Percentiles rank a stretch among this genome's conserved stretches.
Evolutionary conservation across 2,329 filamentous ascomycete genomes (phyloP).

Genomic region (Pochonia chlamydosporia): DNA sequence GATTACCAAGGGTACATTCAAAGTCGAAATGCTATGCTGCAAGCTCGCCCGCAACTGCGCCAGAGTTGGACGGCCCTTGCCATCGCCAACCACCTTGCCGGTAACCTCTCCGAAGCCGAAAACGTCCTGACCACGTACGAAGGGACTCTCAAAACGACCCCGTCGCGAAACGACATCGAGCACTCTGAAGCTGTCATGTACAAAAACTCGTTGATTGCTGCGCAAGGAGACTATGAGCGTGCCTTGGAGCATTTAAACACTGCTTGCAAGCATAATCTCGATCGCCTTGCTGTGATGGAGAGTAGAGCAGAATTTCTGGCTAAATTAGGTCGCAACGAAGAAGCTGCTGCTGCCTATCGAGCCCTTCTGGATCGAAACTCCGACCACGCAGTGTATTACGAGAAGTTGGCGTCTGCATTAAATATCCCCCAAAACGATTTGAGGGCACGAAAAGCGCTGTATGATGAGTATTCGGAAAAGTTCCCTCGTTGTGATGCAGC

Average conservation of each 20-base stretch:
- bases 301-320: constrained; percentile 78
- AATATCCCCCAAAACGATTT: constrained; percentile 53
- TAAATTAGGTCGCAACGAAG: constrained; percentile 68
- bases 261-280: constrained; percentile 70
- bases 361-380: constrained; percentile 79
- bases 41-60: constrained; percentile 71
- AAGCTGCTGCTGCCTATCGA: constrained; percentile 77
- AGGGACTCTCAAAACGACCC: constrained; percentile 79
- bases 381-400: constrained; percentile 83
- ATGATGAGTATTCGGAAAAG: constrained; percentile 70
- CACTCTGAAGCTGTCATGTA: constrained; percentile 92
- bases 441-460: constrained; percentile 65
- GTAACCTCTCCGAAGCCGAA: constrained; percentile 80
- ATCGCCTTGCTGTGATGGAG: constrained; percentile 82
- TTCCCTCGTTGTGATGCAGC: constrained; percentile 80
- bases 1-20: constrained; percentile 92
- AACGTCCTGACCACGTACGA: constrained; percentile 89
- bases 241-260: constrained; percentile 82
- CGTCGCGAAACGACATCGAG: constrained; percentile 75
- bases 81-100: constrained; percentile 86
- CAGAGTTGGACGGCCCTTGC: constrained; percentile 98
- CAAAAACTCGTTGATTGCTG: constrained; percentile 91
- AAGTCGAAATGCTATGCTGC: constrained; percentile 82
- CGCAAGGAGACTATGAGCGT: constrained; percentile 74
- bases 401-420: constrained; percentile 65